Evolutionary conservation across 306 rosid genomes (phyloP).

Genomic region (Notholithocarpus densiflorus): DNA sequence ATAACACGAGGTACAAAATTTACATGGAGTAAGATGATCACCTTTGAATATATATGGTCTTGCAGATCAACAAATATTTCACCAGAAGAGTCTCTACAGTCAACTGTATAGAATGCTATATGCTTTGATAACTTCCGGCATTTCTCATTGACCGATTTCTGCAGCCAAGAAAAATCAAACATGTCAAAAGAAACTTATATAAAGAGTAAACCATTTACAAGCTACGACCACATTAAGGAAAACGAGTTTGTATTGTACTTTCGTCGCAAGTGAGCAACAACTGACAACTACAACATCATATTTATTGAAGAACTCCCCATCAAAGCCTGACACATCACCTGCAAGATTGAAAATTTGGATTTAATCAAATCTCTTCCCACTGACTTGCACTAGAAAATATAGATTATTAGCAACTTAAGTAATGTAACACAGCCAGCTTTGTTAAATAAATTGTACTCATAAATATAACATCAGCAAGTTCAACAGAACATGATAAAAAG

Average conservation of each 20-base stretch:
- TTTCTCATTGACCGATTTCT: constrained; percentile 79
- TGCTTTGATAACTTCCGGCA: constrained; percentile 76
- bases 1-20: not conserved
- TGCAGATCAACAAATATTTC: constrained; percentile 94
- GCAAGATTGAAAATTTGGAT: constrained; percentile 5
- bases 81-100: constrained; percentile 91
- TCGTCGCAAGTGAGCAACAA: constrained; percentile 70
- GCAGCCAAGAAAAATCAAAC: constrained; percentile 19
- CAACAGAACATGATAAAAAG: not conserved
- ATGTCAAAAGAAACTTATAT: constrained; percentile 1
- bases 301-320: constrained; percentile 60
- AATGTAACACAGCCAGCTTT: not conserved
- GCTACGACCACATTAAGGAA: too few relatives aligned
- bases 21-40: constrained; percentile 7
- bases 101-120: constrained; percentile 81
- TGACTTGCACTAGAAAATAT: not conserved
- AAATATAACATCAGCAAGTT: constrained; percentile 6
- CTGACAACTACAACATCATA: constrained; percentile 81
- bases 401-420: not conserved
- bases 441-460: not conserved
- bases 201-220: not conserved
- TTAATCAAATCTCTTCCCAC: not conserved
- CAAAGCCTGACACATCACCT: constrained; percentile 77
- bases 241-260: constrained; percentile 38
- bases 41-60: constrained; percentile 78